Percentiles rank a stretch among this genome's conserved stretches.
Conservation (phyloP, 2,329 filamentous ascomycete genomes). For the Cladosporium velox region DNA sequence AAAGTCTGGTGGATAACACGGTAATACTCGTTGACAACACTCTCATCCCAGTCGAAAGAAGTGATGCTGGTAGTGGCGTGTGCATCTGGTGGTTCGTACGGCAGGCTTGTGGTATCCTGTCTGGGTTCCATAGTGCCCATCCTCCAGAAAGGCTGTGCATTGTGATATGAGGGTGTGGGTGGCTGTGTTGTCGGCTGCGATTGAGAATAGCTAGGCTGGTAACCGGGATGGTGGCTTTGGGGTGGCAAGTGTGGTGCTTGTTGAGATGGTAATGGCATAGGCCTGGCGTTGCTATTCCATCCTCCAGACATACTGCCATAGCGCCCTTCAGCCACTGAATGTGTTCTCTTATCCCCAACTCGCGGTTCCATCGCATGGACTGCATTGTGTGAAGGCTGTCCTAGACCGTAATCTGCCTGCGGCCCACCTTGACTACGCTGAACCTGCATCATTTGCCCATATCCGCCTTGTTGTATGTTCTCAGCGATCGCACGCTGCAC, state of each 20-base stretch:
- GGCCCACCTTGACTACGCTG: conserved; percentile 4
- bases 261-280: conserved; percentile 7
- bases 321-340: conserved; percentile 32
- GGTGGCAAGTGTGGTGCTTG: conserved; percentile 19
- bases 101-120: conserved; percentile 32
- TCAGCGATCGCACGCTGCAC: conserved; percentile 35
- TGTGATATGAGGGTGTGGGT: conserved; percentile 23
- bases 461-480: conserved; percentile 28
- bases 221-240: conserved; percentile 16
- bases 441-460: conserved; percentile 11
- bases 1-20: conserved; percentile 66
- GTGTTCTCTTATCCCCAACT: conserved; percentile 36
- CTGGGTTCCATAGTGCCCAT: conserved; percentile 31
- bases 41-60: conserved; percentile 50
- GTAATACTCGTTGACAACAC: conserved; percentile 57
- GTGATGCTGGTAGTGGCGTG: conserved; percentile 29
- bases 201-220: conserved; percentile 20
- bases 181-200: conserved; percentile 23
- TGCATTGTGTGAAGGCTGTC: background rate
- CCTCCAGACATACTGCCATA: conserved; percentile 16
- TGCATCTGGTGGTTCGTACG: conserved; percentile 31
- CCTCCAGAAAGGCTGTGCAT: conserved; percentile 36
- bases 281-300: conserved; percentile 7
- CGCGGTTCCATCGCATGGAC: conserved; percentile 28
- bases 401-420: background rate